Base-by-base conservation (phyloP, 257 asterid genomes). In the Anisodus tanguticus region DNA sequence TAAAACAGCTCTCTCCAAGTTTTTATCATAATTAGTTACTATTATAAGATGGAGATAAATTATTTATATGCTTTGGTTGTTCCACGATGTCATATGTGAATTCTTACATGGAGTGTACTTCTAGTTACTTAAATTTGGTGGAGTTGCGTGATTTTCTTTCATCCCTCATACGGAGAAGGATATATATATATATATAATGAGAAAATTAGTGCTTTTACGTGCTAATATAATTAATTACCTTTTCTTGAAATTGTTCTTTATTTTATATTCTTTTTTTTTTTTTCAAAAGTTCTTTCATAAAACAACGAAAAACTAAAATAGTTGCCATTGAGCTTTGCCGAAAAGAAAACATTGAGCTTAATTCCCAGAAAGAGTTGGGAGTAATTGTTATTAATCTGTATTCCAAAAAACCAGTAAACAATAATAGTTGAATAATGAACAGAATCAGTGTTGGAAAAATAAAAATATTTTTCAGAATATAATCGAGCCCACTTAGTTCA, bases 1-100 rank as follows among this genome's bases (percentile, higher is more conserved):
- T 53, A 89, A 85, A 71, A 94, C 90, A 35, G 82, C 88, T 26
- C 63, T 91, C 41, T 58, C 39, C 84, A 88, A 87, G 83, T 91
- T 93, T 84, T 82, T 87, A 7, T 86, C 3, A 12, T 76, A 54
- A 31, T 26, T 22, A 68, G 53, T 68, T 39, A 37, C 13, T 39
- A 31, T 31, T 31, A 76, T 51, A 22, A 76, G 12, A 12, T 76
- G 8, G 59, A 22, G 22, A 12, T 22, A 39, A 6, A 16, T 9
- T 43, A 6, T 26, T 51, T 22, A 7, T 51, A 76, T 76, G 63
- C 47, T 76, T 76, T 76, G 47, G 45, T 5, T 74, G 9, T 76
- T 76, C n/a, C 63, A 26, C 26, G 12, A 76, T 5, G 1, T 8
- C 45, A 51, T 76, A 2, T 76, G 22, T 74, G 39, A 49, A 49